phyloP scores from a whole-genome alignment of 2,329 filamentous ascomycete genomes.

The Polytolypa hystricis region DNA sequence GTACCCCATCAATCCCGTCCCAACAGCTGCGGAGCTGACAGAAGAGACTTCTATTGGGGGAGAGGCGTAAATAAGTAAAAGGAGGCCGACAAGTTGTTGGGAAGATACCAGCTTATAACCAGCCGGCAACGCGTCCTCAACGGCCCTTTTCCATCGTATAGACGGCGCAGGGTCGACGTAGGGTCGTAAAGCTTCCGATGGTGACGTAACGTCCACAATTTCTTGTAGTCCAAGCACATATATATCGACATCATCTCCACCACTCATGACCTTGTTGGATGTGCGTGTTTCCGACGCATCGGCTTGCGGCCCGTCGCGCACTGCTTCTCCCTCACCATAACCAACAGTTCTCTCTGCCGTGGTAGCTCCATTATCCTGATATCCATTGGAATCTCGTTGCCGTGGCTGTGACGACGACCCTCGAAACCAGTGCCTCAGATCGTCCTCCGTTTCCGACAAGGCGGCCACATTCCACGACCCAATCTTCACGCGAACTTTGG shows the following conservation, averaged over 20 bases:
- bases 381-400: neutral
- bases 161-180: slow-evolving; percentile 63
- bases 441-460: slow-evolving; percentile 73
- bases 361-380: neutral
- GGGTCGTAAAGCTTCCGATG: slow-evolving; percentile 61
- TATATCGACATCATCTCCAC: slow-evolving; percentile 63
- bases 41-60: slow-evolving; percentile 66
- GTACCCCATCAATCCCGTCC: slow-evolving; percentile 83
- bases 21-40: slow-evolving; percentile 71
- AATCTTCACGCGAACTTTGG: slow-evolving; percentile 72
- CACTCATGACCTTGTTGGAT: slow-evolving; percentile 32
- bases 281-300: neutral
- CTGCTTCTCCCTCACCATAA: neutral
- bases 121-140: slow-evolving; percentile 61
- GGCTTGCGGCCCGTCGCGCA: neutral
- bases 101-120: slow-evolving; percentile 69
- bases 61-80: slow-evolving; percentile 77
- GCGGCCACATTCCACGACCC: slow-evolving; percentile 93
- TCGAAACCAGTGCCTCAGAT: slow-evolving; percentile 74
- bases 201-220: slow-evolving; percentile 72
- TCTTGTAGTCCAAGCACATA: slow-evolving; percentile 90
- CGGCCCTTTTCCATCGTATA: slow-evolving; percentile 68
- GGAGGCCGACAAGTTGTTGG: slow-evolving; percentile 75
- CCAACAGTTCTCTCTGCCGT: neutral
- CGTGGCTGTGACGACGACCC: neutral